Evolutionary conservation across 495 filamentous ascomycete genomes (phyloP), one percentile per base, ranked within the genome.

Genomic region (Penicillium psychrofluorescens): DNA sequence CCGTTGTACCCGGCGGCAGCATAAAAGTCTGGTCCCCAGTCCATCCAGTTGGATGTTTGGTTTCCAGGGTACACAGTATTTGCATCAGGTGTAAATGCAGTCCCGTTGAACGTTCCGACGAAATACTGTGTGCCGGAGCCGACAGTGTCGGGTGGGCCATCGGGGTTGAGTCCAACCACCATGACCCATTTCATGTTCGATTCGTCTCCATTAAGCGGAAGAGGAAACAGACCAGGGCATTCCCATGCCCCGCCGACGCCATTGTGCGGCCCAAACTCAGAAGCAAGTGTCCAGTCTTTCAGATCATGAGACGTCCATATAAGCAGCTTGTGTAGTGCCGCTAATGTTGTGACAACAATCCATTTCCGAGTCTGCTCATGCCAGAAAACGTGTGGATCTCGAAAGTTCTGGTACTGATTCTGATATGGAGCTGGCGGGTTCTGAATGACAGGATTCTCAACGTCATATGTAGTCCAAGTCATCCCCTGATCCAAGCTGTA

Each of bases 1-100:
- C 68, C 70, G 48, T 74, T 72, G 51, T 75, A 80, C 51, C 69
- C 72, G 40, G 74, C 62, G 0, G 70, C 74, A 16, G 78, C 78
- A 46, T 81, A 80, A 48, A 72, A 77, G 54, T 81, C 78, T 38
- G 78, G 79, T 13, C 66, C 74, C 45, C 75, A 78, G 55, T 82
- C 77, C 36, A 78, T 48, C 53, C 63, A 67, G 38, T 63, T 67
- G 8, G 55, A 12, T 4, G 48, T 40, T 10, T 28, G 34, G 27
- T 44, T 44, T 10, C 16, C 49, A 1, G 29, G 11, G 29, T 44
- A 46, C 2, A 61, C 33, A 35, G 41, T 59, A 12, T 36, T 42
- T 11, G 39, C 31, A 29, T 66, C 61, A 1, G 59, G 45, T 1
- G 43, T 45, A 40, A 70, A 72, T 0, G 41, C 51, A 0, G 53